These are phyloP conservation scores for Phylloporus rhodoxanthus DNA, from an alignment of 768 basidiomycete genomes.

Conservation along the genomic window DNA sequence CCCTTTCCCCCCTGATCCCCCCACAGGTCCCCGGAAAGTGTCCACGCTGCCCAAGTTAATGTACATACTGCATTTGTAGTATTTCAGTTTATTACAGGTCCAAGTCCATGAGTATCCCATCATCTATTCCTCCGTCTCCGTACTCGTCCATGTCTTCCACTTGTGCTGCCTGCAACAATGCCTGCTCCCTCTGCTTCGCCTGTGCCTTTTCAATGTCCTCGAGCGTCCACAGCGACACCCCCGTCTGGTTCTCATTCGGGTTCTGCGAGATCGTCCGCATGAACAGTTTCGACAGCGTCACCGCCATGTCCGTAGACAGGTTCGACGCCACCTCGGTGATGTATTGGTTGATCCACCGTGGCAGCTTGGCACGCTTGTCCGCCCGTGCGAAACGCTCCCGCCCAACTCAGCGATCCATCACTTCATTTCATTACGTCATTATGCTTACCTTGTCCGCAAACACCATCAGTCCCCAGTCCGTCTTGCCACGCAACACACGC, in stretches of 20 bases:
- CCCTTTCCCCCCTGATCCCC: constrained; percentile 12
- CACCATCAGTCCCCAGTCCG: constrained; percentile 99
- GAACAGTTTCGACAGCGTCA: constrained; percentile 91
- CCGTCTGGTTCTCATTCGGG: constrained; percentile 92
- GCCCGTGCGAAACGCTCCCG: constrained; percentile 84
- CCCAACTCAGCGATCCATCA: background rate
- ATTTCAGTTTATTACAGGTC: constrained; percentile 32
- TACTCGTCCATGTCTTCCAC: constrained; percentile 52
- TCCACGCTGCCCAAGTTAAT: constrained; percentile 27
- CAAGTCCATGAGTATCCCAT: constrained; percentile 55
- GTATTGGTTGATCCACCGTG: constrained; percentile 98
- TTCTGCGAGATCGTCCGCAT: constrained; percentile 99
- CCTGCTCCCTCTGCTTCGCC: constrained; percentile 67
- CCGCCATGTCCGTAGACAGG: constrained; percentile 95
- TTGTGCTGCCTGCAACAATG: constrained; percentile 32
- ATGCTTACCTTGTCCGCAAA: constrained; percentile 92
- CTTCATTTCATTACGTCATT: background rate
- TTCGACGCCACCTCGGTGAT: constrained; percentile 98
- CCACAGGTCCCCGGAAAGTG: constrained; percentile 37
- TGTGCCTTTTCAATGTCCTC: constrained; percentile 88
- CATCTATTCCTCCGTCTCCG: constrained; percentile 60
- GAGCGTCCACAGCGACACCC: constrained; percentile 90
- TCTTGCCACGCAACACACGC: constrained; percentile 94
- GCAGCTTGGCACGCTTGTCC: constrained; percentile 92
- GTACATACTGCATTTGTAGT: background rate